Base-by-base conservation (phyloP, 139 green algal genomes). In the Chlorella sp. region DNA sequence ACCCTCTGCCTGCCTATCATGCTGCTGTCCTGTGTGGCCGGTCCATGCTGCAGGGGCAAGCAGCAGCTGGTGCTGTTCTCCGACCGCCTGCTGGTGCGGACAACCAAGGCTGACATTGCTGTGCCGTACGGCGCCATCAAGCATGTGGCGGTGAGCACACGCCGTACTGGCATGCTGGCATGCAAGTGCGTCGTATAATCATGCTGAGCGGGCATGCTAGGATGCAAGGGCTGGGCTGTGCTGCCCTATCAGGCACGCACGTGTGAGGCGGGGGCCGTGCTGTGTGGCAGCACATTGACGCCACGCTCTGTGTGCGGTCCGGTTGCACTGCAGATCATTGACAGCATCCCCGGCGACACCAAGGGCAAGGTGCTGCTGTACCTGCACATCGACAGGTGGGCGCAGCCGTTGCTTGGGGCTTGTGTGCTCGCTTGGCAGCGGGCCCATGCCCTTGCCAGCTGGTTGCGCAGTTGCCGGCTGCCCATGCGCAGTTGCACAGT, bases 361-460 rank as follows among this genome's bases (percentile, higher is more conserved):
- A 90, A 90, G 64, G 82, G 73, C 64, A 71, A 64, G 32, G 86
- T 90, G 15, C 67, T 82, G 47, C 80, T 90, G 4, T 85, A 72
- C 47, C 73, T 89, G 26, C 60, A 84, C 30, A 16, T 89, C 16
- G 64, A 78, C 69, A 73, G 76, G 71, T 67, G 34, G 17, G 5
- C n/a, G 18, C 51, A 60, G 51, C 51, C 3, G 21, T 21, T 2
- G 12, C 18, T 21, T 60, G 11, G 51, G 2, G 2, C 21, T 20
- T 20, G 51, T 18, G 2, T 15, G 15, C 13, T 60, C 3, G 51
- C 13, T 60, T 60, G 11, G 13, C 51, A 23, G 51, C n/a, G n/a
- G n/a, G n/a, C n/a, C n/a, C n/a, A n/a, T n/a, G n/a, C n/a, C n/a
- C n/a, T n/a, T n/a, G n/a, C n/a, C n/a, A n/a, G n/a, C n/a, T n/a